Base-by-base conservation (phyloP, 164 flowering plant species). In the Sedum album region DNA sequence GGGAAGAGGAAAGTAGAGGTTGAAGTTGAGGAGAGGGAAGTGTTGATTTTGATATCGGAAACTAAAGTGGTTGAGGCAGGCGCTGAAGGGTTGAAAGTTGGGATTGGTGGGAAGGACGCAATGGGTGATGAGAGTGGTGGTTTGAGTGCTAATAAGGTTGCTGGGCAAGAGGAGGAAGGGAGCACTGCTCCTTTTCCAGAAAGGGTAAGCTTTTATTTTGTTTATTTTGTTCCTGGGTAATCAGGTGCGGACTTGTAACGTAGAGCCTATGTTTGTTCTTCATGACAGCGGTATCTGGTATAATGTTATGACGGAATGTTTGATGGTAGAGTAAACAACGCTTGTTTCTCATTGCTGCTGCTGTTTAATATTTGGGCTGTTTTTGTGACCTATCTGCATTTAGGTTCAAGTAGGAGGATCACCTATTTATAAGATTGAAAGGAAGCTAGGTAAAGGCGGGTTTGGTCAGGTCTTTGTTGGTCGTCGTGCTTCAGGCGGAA, bases 41-140 rank as follows among this genome's bases (percentile, higher is more conserved):
- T 20, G 25, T 18, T 49, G 55, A 49, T 49, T 49, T 49, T 49
- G 55, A 49, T 49, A n/a, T 49, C 55, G 23, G 55, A 49, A 10
- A 49, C 25, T 49, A 49, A n/a, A 25, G 5, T 20, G 11, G 55
- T 49, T 49, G 55, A 49, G 55, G 55, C 1, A 49, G 55, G 21
- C n/a, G 55, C 25, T 49, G 55, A n/a, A n/a, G 55, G n/a, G 21
- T 49, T 49, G 55, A 49, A 49, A 25, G 55, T 49, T 49, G 55
- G 10, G 55, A 20, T 46, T 46, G 51, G 4, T 11, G 51, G n/a
- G 51, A 65, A 69, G 36, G 48, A 70, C 51, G 26, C 14, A 60
- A 80, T 84, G 85, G 88, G 68, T 6, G 89, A 85, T 60, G 86
- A 82, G 25, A 86, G 89, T 44, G 90, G 93, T 18, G 92, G 93